A percentile compares a stretch with the other conserved stretches of the same genome.
phyloP scores from a whole-genome alignment of 2,329 filamentous ascomycete species.

The Elsinoe australis region DNA sequence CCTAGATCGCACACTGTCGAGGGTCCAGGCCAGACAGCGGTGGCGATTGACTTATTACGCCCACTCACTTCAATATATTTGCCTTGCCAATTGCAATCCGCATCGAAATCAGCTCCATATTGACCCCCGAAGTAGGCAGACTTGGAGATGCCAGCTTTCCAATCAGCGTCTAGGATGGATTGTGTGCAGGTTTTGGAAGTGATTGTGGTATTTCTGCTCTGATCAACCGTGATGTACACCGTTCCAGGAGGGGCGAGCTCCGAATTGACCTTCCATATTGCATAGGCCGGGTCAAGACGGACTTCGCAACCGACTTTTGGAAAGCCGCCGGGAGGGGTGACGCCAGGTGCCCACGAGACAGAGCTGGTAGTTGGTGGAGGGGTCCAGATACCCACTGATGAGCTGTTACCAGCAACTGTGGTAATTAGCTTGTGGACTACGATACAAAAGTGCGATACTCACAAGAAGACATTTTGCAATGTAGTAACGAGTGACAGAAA shows the following conservation, averaged over 20 bases:
- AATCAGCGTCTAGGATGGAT: background rate
- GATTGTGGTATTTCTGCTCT: background rate
- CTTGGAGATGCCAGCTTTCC: background rate
- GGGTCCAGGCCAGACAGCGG: background rate
- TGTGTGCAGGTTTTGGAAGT: constrained; percentile 1
- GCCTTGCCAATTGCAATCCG: background rate
- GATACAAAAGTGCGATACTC: background rate
- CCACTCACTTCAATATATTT: background rate
- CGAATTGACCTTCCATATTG: background rate
- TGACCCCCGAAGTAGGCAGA: background rate
- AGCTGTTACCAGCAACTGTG: background rate
- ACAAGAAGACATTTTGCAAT: background rate
- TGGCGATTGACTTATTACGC: background rate
- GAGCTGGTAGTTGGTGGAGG: background rate
- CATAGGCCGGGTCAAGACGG: constrained; percentile 2
- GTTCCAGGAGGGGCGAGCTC: background rate
- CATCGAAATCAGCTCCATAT: constrained; percentile 1
- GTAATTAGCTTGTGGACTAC: background rate
- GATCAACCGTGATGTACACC: constrained; percentile 3
- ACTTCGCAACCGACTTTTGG: background rate
- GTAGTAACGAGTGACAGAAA: background rate
- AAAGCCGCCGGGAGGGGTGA: background rate
- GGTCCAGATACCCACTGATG: background rate
- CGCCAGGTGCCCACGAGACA: background rate
- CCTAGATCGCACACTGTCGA: constrained; percentile 1